Evolutionary conservation across 495 filamentous ascomycete species (phyloP), one percentile per base, ranked within the genome.

Genomic region (Podospora tetraspora): DNA sequence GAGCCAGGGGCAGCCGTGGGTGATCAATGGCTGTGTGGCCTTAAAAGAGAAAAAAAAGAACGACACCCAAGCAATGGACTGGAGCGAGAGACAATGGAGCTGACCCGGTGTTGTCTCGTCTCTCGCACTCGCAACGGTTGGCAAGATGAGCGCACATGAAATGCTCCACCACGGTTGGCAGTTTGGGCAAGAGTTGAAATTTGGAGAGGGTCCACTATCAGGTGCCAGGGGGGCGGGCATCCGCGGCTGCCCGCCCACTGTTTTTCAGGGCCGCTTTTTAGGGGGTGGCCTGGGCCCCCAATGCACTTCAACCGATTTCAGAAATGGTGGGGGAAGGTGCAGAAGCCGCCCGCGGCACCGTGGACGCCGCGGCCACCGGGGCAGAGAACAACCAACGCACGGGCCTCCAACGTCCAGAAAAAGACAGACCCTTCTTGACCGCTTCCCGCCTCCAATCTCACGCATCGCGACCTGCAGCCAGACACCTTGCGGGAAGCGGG

Each of bases 151-250:
- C 43, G 43, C 63, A 37, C 34, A 37, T 37, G 63, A 64, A 24
- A 59, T 37, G 27, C 52, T 59, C 52, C 52, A 59, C 63, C 63
- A 19, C 63, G 24, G 52, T 22, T 66, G 34, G 65, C 32, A 56
- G 27, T 56, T 66, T 66, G 60, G 65, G 58, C 65, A 59, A 66
- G 34, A 52, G 65, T 66, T 66, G 65, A 66, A 66, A 61, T 66
- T 66, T 58, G 65, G 32, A 22, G 52, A 12, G 57, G 64, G 58
- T 56, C 65, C 65, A 66, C 65, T 30, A 52, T 37, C 64, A 37
- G 24, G 56, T 29, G 57, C 64, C 24, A 29, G 64, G 56, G 64
- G 56, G 24, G 65, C 58, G 58, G 62, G 62, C 62, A 22, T 56
- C 16, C 57, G 37, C 37, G 43, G 43, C 43, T 52, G 16, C 43